Base-by-base conservation (phyloP, 768 basidiomycete genomes). In the Boletus coccyginus region DNA sequence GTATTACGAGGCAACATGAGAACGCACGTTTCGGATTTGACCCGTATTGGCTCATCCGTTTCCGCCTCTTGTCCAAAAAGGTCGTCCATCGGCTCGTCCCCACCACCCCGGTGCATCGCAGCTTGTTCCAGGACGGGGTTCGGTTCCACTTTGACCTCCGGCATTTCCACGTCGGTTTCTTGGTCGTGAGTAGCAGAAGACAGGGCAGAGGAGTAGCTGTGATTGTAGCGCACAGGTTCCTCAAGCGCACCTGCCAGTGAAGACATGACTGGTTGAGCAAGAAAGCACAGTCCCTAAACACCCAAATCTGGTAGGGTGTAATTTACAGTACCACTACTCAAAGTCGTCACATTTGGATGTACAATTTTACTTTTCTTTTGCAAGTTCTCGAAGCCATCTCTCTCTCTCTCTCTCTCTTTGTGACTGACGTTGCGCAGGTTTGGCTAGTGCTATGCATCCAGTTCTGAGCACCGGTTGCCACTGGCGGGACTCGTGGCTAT, bases 21-120 rank as follows among this genome's bases (percentile, higher is more conserved):
- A 40, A 14, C 54, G 59, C 59, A 86, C 85, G 77, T 78, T 57
- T 76, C 77, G 53, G 73, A 79, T 61, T 81, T 82, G 53, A 77
- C 71, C 38, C 78, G 65, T 55, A 64, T 63, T 36, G 55, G 48
- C 32, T 66, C 75, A 13, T 79, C 74, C 16, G 61, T 67, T 16
- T 77, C 84, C 43, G 81, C 78, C 52, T 90, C 89, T 58, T 87
- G 84, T 35, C 89, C 90, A 68, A 92, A 92, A 52, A 92, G 81
- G 69, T 92, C 90, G 58, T 83, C 81, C 85, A 90, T 88, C 57
- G 81, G 81, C 61, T 83, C 81, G 60, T 86, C 77, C 63, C 62
- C 47, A 11, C 51, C 61, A 17, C 58, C 61, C 31, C 14, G 50
- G 35, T 54, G 49, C 5, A 60, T 27, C 6, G 52, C 31, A 24